Percentiles rank a stretch among this genome's conserved stretches.
These are phyloP conservation scores for Pyronema omphalodes DNA, from an alignment of 495 filamentous ascomycete genomes.

Conservation along the genomic window DNA sequence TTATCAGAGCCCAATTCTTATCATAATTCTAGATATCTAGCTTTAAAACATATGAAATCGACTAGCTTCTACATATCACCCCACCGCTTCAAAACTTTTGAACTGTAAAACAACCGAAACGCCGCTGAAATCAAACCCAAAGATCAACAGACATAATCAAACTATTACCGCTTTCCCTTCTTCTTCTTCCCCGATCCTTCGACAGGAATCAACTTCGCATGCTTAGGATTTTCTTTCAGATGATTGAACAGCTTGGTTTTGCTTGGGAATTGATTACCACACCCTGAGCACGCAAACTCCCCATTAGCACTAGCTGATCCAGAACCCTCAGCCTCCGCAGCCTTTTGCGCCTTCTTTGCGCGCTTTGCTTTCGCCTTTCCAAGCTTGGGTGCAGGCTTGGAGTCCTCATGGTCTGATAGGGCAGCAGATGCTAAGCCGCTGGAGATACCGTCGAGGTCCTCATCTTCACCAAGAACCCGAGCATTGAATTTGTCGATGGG, in stretches of 20 bases:
- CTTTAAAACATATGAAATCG: no score
- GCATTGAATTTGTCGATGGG: conserved; percentile 6
- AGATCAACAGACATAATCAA: not conserved
- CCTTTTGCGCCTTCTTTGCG: conserved; percentile 57
- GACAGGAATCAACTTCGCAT: conserved; percentile 35
- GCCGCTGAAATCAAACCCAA: no score
- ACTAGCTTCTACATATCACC: no score
- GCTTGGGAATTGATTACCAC: conserved; percentile 42
- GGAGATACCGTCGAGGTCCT: not conserved
- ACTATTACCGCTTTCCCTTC: conserved; percentile 13
- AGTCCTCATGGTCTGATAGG: conserved; percentile 5
- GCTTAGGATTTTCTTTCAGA: conserved; percentile 39
- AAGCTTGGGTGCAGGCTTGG: conserved; percentile 29
- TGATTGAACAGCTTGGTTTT: conserved; percentile 58
- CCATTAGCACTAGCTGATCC: not conserved
- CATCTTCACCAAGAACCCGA: conserved; percentile 9
- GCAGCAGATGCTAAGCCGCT: conserved; percentile 3
- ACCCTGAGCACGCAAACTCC: conserved; percentile 36
- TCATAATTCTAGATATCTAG: no score
- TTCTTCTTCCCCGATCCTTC: conserved; percentile 25
- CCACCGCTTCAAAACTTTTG: no score
- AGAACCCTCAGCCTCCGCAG: conserved; percentile 27
- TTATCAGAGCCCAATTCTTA: no score
- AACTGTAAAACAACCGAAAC: no score
- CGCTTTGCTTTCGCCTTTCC: conserved; percentile 83